phyloP scores from a whole-genome alignment of 1,284 basidiomycete species.

The Sanghuangporus weigelae region DNA sequence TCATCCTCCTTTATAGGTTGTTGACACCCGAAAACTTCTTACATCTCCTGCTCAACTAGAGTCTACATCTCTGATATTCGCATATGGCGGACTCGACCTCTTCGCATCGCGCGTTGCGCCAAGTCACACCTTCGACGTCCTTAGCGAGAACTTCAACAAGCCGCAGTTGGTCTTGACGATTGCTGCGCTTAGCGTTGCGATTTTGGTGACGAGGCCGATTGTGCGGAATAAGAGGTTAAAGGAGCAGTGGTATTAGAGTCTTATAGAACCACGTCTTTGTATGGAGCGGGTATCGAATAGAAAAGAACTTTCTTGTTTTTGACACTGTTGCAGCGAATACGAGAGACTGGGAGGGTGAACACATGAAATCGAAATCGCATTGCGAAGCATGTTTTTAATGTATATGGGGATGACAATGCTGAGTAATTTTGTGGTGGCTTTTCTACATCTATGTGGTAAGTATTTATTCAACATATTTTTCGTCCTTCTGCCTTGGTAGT shows the following conservation, averaged over 20 bases:
- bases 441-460: too few relatives aligned
- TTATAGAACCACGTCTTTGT: neutral
- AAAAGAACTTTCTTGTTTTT: neutral
- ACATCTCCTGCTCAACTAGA: constrained; percentile 85
- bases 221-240: constrained; percentile 57
- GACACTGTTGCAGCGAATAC: neutral
- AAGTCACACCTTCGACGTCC: constrained; percentile 90
- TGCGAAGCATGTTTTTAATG: too few relatives aligned
- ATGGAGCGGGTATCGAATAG: neutral
- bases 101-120: constrained; percentile 84
- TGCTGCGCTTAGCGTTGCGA: constrained; percentile 63
- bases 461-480: too few relatives aligned
- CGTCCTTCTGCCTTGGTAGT: too few relatives aligned
- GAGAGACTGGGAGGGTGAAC: too few relatives aligned
- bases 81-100: constrained; percentile 75
- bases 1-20: constrained; percentile 43
- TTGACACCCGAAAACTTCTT: constrained; percentile 59
- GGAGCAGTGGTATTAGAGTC: constrained; percentile 56
- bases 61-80: constrained; percentile 87
- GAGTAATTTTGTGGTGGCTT: too few relatives aligned
- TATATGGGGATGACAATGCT: too few relatives aligned
- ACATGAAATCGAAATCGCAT: too few relatives aligned
- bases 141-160: constrained; percentile 92
- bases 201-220: constrained; percentile 73
- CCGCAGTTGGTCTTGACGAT: constrained; percentile 85